These are phyloP conservation scores for Xylaria sp. DNA, from an alignment of 2,329 filamentous ascomycete species.

Conservation along the genomic window DNA sequence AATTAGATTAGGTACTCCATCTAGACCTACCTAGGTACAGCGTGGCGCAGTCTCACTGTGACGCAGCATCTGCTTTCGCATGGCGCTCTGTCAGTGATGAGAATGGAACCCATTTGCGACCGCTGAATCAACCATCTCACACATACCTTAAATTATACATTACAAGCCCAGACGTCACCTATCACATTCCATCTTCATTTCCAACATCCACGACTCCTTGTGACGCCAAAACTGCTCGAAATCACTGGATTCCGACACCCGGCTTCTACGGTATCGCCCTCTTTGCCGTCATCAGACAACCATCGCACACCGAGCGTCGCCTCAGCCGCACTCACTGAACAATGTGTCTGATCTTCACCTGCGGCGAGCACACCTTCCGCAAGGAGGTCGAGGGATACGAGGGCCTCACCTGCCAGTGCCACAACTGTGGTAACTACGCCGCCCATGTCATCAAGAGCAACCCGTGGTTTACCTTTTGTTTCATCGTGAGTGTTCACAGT, in stretches of 20 bases:
- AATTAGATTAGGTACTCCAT: no score
- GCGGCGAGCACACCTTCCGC: conserved; percentile 70
- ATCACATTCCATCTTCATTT: conserved; percentile 1
- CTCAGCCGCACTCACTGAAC: conserved; percentile 22
- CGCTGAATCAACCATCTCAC: conserved; percentile 14
- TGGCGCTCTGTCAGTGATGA: conserved; percentile 16
- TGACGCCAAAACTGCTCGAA: not conserved
- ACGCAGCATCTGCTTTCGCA: conserved; percentile 16
- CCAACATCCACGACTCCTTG: not conserved
- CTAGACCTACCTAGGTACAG: not conserved
- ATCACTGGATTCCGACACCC: not conserved
- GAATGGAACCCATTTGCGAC: conserved; percentile 15
- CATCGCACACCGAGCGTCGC: conserved; percentile 6
- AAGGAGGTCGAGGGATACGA: conserved; percentile 70
- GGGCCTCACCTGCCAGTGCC: conserved; percentile 69
- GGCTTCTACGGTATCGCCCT: not conserved
- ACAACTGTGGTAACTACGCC: conserved; percentile 73
- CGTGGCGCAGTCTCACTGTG: conserved; percentile 16
- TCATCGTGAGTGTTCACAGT: conserved; percentile 63
- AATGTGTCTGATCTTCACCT: conserved; percentile 72
- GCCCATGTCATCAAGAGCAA: conserved; percentile 70
- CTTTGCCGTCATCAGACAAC: not conserved
- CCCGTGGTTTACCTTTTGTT: conserved; percentile 84
- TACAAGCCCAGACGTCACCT: not conserved
- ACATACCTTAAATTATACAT: not conserved